These are phyloP conservation scores for Stylosanthes scabra DNA, from an alignment of 331 rosid species.

Conservation along the genomic window DNA sequence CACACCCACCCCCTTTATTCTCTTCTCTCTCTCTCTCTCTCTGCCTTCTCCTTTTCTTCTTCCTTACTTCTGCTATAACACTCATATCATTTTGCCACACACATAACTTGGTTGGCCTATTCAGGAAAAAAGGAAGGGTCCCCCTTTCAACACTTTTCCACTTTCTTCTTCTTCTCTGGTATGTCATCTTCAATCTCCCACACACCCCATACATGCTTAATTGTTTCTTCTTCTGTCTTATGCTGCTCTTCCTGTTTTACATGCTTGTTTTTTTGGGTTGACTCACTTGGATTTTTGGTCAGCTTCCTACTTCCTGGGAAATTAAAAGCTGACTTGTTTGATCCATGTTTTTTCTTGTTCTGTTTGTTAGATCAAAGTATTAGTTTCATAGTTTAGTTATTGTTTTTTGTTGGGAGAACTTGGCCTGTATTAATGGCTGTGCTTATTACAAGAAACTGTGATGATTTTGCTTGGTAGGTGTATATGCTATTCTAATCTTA, in stretches of 20 bases:
- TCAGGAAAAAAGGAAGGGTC: slow-evolving; percentile 41
- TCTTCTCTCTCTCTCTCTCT: slow-evolving; percentile 23
- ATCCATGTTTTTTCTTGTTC: slow-evolving; percentile 33
- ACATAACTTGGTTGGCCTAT: slow-evolving; percentile 40
- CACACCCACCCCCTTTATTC: slow-evolving; percentile 81
- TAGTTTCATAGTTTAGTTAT: background rate
- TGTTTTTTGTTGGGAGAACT: slow-evolving; percentile 4
- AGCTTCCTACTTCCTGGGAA: slow-evolving; percentile 5
- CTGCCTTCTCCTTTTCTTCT: slow-evolving; percentile 57
- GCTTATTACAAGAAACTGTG: slow-evolving; percentile 5
- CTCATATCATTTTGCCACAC: slow-evolving; percentile 36
- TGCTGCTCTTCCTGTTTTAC: slow-evolving; percentile 4
- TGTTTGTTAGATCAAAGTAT: slow-evolving; percentile 24
- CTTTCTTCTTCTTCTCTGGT: slow-evolving; percentile 56
- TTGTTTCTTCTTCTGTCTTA: slow-evolving; percentile 34
- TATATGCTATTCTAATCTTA: slow-evolving; percentile 1
- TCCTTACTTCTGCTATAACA: slow-evolving; percentile 51
- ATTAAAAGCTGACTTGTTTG: slow-evolving; percentile 22
- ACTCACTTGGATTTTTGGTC: no score
- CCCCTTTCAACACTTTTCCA: slow-evolving; percentile 25
- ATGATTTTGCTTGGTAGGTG: slow-evolving; percentile 4
- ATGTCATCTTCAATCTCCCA: slow-evolving; percentile 20
- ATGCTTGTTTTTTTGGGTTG: background rate
- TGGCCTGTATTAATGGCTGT: slow-evolving; percentile 14
- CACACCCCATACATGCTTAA: slow-evolving; percentile 28